Evolutionary conservation across 768 basidiomycete genomes (phyloP), one percentile per base, ranked within the genome.

Genomic region (Lactifluus hygrophoroides): DNA sequence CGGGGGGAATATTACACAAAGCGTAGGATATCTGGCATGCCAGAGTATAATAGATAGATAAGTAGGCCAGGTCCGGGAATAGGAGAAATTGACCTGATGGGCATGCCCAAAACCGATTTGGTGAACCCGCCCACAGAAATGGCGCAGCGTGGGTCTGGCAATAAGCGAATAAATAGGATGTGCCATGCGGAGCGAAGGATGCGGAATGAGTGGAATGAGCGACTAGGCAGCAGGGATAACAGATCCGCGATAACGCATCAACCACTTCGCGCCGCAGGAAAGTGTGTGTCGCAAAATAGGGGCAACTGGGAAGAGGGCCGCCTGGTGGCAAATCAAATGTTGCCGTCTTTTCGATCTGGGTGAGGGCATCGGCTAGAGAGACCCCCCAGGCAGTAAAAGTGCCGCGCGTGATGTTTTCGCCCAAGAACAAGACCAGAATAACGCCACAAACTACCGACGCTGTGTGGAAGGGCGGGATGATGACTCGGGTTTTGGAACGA

Each of bases 401-500:
- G 17, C 35, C 21, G 13, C 40, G 51, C 42, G 32, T 44, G 42
- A 51, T 51, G 48, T 28, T 54, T 50, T 42, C 34, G 30, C 42
- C 19, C 11, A 45, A 21, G 51, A 58, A 30, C 25, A 23, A 42
- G 45, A 25, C 25, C 37, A 44, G 53, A 23, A 30, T 13, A 47
- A 19, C 5, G 19, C 43, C 47, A 53, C n/a, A 51, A 35, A 52
- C 51, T 56, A 63, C 54, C 62, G 55, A 32, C 62, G 60, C 37
- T 53, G 60, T 23, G 47, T 16, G n/a, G 55, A 44, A 17, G 55
- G 45, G 14, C 55, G 60, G 21, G 53, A 44, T 25, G 62, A 54
- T 25, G 64, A 42, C 30, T 81, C 80, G 6, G 85, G 84, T 66
- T 85, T 86, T 14, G 81, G 83, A 34, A 90, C 80, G n/a, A 85